Evolutionary conservation across 305 asterid species (phyloP).

Genomic region (Stenogyne calaminthoides): DNA sequence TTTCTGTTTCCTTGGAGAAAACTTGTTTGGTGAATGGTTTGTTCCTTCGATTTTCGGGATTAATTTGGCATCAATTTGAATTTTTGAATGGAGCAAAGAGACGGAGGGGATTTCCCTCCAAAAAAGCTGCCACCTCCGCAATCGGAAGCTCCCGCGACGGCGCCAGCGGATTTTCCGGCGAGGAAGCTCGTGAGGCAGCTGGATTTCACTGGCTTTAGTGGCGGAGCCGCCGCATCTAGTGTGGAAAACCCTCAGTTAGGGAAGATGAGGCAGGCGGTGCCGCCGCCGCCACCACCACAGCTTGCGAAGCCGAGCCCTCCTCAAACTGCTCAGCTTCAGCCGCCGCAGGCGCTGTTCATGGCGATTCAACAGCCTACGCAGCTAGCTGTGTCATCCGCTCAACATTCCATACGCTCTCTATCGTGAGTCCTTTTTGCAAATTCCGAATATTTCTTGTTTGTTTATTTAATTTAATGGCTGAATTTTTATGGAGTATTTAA

Average conservation of each 20-base stretch:
- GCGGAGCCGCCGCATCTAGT: slow-evolving; percentile 43
- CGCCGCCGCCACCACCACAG: slow-evolving; percentile 40
- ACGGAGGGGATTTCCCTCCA: slow-evolving; percentile 71
- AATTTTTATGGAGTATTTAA: background rate
- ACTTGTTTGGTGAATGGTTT: slow-evolving; percentile 33
- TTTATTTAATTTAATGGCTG: background rate
- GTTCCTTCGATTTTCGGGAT: slow-evolving; percentile 26
- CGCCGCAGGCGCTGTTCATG: slow-evolving; percentile 48
- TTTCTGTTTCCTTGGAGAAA: slow-evolving; percentile 2
- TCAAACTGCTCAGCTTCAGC: slow-evolving; percentile 35
- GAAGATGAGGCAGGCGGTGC: slow-evolving; percentile 37
- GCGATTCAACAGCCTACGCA: slow-evolving; percentile 53
- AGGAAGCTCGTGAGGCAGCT: slow-evolving; percentile 95
- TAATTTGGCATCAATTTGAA: slow-evolving; percentile 31
- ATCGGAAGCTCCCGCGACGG: slow-evolving; percentile 49
- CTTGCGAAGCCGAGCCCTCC: slow-evolving; percentile 42
- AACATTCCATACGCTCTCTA: slow-evolving; percentile 52
- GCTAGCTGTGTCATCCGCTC: slow-evolving; percentile 41
- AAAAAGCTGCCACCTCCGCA: slow-evolving; percentile 41
- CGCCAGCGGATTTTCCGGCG: slow-evolving; percentile 56
- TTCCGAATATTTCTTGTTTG: background rate
- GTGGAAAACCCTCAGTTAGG: slow-evolving; percentile 43
- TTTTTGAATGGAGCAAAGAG: slow-evolving; percentile 64
- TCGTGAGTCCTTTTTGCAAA: slow-evolving; percentile 48
- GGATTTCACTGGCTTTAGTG: slow-evolving; percentile 62